A percentile compares a stretch with the other conserved stretches of the same genome.
These are phyloP conservation scores for Lactarius tabidus DNA, from an alignment of 768 basidiomycete genomes.

Conservation along the genomic window DNA sequence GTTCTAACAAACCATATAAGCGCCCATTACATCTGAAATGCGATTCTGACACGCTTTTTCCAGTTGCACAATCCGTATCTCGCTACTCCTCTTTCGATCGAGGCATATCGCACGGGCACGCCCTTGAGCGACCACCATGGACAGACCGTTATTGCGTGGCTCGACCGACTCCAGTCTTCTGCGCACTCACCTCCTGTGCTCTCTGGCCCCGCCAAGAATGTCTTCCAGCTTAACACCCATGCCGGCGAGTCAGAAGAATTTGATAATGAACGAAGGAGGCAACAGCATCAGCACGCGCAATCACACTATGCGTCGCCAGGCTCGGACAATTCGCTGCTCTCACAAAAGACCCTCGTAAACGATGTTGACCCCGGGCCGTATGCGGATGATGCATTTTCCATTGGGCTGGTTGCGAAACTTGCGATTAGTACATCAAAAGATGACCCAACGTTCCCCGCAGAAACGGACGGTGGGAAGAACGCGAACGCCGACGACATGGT, in stretches of 20 bases:
- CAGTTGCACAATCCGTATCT: slow-evolving; percentile 78
- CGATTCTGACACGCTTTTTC: not conserved
- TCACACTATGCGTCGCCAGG: slow-evolving; percentile 10
- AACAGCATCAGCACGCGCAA: not conserved
- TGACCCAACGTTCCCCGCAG: slow-evolving; percentile 31
- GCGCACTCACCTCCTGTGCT: slow-evolving; percentile 47
- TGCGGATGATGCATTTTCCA: slow-evolving; percentile 63
- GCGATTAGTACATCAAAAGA: slow-evolving; percentile 54
- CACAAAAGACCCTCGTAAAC: slow-evolving; percentile 30
- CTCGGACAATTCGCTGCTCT: slow-evolving; percentile 20
- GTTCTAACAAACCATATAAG: not conserved
- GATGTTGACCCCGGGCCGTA: slow-evolving; percentile 32
- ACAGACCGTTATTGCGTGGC: slow-evolving; percentile 65
- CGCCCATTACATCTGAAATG: not conserved
- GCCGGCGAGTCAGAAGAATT: slow-evolving; percentile 33
- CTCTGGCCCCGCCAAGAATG: slow-evolving; percentile 35
- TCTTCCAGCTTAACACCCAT: slow-evolving; percentile 47
- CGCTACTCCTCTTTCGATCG: slow-evolving; percentile 74
- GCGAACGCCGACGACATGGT: slow-evolving; percentile 31
- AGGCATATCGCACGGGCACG: slow-evolving; percentile 73
- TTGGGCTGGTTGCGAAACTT: slow-evolving; percentile 71
- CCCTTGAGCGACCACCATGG: slow-evolving; percentile 72
- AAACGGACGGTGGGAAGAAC: slow-evolving; percentile 27
- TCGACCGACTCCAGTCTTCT: slow-evolving; percentile 63
- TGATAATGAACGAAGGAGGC: slow-evolving; percentile 20